Base-by-base conservation (phyloP, 2,329 filamentous ascomycete species). In the Hypoxylon sp. region DNA sequence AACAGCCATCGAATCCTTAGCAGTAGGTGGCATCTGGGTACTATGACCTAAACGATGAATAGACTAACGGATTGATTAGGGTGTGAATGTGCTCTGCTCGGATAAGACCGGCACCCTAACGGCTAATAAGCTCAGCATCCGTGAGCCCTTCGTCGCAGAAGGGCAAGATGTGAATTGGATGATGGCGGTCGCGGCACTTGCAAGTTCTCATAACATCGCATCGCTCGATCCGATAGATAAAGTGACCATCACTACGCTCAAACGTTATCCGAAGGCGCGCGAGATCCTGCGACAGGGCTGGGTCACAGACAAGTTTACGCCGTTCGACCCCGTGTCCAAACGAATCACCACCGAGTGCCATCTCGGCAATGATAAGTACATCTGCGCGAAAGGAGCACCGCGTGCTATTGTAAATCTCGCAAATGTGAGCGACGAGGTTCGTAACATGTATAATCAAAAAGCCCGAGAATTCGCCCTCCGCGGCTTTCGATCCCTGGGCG, bases 121-220 rank as follows among this genome's bases (percentile, higher is more conserved):
- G 65, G 90, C 90, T 74, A 92, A 92, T 81, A 91, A 93, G 84
- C 86, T 93, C 59, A 91, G 88, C 76, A 91, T 93, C 77, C 90
- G 91, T 79, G 91, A 93, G 78, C 91, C 91, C 19, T 93, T 90
- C 81, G 90, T 93, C 66, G 88, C 90, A 68, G 91, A 93, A 80
- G 91, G 91, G 75, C 88, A 92, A 78, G 91, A 93, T 81, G 88
- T 93, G 80, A 91, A 93, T 84, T 93, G 91, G 91, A 93, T 93
- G 91, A 93, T 93, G 91, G 91, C 91, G 71, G 91, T 92, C 67
- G 91, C 91, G 67, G 91, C 91, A 68, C 87, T 93, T 62, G 91
- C 91, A 64, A 93, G 91, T 58, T 93, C 91, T 70, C 91, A 93
- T 85, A 93, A 93, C 83, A 85, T 92, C 82, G 91, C 92, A 83